Conservation (phyloP, 1,139 yeast genomes). For the Hansenula sp. region DNA sequence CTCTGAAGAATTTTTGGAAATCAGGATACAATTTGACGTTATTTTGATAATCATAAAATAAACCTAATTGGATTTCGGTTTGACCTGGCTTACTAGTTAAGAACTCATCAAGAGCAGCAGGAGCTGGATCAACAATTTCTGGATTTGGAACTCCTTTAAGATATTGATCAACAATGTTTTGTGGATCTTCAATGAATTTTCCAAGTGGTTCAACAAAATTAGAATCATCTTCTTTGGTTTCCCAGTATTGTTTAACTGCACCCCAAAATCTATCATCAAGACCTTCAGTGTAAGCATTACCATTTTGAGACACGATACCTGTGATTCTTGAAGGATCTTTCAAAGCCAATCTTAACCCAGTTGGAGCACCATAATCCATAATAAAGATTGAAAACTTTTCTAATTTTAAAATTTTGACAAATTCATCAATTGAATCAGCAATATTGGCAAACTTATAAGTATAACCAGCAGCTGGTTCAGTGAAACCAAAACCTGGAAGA, state of each 20-base stretch:
- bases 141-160: constrained; percentile 26
- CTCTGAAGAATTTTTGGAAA: constrained; percentile 33
- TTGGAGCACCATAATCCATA: constrained; percentile 43
- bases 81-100: constrained; percentile 26
- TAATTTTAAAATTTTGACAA: constrained; percentile 27
- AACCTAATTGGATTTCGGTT: constrained; percentile 28
- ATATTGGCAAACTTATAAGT: constrained; percentile 30
- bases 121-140: constrained; percentile 28
- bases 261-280: constrained; percentile 33
- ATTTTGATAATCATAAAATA: constrained; percentile 33
- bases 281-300: constrained; percentile 41
- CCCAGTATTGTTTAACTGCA: constrained; percentile 32
- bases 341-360: constrained; percentile 34
- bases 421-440: constrained; percentile 28
- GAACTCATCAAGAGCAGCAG: constrained; percentile 29
- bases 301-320: constrained; percentile 36
- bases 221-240: constrained; percentile 14
- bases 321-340: constrained; percentile 27
- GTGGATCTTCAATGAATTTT: constrained; percentile 16
- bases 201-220: constrained; percentile 16
- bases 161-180: constrained; percentile 28
- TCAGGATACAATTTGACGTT: constrained; percentile 33
- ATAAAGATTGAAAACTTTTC: constrained; percentile 31
- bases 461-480: constrained; percentile 27
- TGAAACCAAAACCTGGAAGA: constrained; percentile 39